Percentiles rank a stretch among this genome's conserved stretches.
Conservation (phyloP, 208 protist species). For the Trypanosoma cruzi region DNA sequence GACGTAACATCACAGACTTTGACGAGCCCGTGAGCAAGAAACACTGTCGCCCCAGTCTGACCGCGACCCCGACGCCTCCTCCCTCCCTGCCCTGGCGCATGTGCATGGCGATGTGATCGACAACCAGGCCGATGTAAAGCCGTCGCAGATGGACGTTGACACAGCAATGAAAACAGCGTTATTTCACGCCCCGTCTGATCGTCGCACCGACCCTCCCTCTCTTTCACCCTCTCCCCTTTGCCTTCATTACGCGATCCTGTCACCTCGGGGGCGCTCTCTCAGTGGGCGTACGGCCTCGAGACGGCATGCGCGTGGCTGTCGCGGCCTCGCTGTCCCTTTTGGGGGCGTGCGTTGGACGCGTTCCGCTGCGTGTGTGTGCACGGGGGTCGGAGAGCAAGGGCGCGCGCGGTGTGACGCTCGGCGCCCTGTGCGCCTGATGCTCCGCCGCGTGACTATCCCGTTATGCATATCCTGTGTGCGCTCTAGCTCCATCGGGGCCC, state of each 20-base stretch:
- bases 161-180: conserved; percentile 30
- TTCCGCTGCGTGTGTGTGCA: too few species aligned
- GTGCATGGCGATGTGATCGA: conserved; percentile 29
- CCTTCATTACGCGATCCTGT: conserved; percentile 20
- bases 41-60: conserved; percentile 35
- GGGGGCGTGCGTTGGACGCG: too few species aligned
- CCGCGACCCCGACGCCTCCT: not conserved
- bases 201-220: not conserved
- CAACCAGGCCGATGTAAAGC: conserved; percentile 45
- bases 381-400: too few species aligned
- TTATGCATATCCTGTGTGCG: too few species aligned
- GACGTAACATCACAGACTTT: conserved; percentile 43
- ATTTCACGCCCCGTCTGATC: conserved; percentile 37
- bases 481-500: too few species aligned
- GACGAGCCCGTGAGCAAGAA: conserved; percentile 30
- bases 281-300: conserved; percentile 40
- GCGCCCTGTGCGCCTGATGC: too few species aligned
- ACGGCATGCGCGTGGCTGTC: too few species aligned
- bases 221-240: not conserved
- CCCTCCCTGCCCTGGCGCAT: not conserved
- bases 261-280: conserved; percentile 37
- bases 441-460: too few species aligned
- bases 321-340: too few species aligned
- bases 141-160: conserved; percentile 47
- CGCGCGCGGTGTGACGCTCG: too few species aligned